Percentiles rank a stretch among this genome's conserved stretches.
Conservation (phyloP, 179 eudicot genomes). For the Gypsophila paniculata region DNA sequence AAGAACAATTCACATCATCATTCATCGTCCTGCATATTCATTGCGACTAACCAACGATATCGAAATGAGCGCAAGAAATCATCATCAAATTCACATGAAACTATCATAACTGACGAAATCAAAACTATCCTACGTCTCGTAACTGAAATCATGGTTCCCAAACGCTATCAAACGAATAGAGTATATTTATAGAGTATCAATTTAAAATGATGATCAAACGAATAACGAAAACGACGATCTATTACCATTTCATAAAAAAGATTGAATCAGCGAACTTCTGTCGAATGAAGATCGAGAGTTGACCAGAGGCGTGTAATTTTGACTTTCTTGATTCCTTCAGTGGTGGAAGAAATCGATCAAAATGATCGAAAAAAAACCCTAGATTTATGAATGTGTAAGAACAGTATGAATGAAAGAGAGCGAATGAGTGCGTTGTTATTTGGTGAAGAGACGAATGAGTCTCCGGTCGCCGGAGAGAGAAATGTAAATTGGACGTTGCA, state of each 20-base stretch:
- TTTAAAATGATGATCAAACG: neutral
- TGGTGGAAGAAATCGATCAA: neutral
- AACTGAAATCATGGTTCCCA: too few species aligned
- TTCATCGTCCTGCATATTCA: neutral
- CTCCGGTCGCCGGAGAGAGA: conserved; percentile 22
- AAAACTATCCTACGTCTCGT: neutral
- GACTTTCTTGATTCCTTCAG: neutral
- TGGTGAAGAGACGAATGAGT: conserved; percentile 11
- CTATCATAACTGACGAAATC: too few species aligned
- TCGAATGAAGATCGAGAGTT: neutral
- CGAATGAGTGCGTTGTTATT: neutral
- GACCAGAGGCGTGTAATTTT: neutral
- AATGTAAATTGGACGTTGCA: conserved; percentile 2
- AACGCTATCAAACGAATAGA: neutral
- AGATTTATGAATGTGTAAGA: conserved; percentile 12
- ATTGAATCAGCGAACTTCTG: neutral
- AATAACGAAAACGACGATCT: neutral
- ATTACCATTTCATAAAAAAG: conserved; percentile 1
- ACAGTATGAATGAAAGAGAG: neutral
- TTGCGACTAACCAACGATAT: neutral
- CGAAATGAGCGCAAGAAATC: too few species aligned
- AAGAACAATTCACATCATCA: neutral
- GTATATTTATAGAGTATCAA: too few species aligned
- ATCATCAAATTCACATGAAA: too few species aligned
- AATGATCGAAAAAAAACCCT: conserved; percentile 1